Evolutionary conservation across 169 alveolate genomes (phyloP), one percentile per base, ranked within the genome.

Genomic region (Besnoitia besnoiti): DNA sequence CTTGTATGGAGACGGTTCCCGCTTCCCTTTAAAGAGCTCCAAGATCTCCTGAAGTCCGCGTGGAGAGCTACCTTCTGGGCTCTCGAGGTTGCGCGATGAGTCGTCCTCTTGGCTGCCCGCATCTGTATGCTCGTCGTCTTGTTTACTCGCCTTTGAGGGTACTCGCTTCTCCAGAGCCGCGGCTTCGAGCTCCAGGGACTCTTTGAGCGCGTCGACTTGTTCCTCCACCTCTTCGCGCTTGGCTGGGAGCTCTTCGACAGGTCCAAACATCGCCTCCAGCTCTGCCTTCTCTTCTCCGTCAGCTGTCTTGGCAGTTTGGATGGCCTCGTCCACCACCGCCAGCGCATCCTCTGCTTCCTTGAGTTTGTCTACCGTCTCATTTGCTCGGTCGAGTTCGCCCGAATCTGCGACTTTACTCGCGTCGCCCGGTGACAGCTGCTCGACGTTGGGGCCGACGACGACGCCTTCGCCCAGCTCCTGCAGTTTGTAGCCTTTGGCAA

Each of bases 1-100:
- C 44, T 90, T 90, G 0, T 40, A 84, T 3, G 93, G 93, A 0
- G 82, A 73, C 47, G 84, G 89, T 30, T 90, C 93, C 16, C 84
- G 51, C 77, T 90, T 90, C 3, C 46, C 76, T 49, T 90, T 84
- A 42, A 90, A 77, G 84, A 80, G 51, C 30, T 77, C 89, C 82
- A 77, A 30, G 16, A 90, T 12, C n/a, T 39, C 80, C 0, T 77
- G 89, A 10, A 90, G 88, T 0, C 93, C 35, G 5, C 93, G n/a
- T 5, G 37, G 37, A 40, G 44, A 14, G 12, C 82, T 37, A 0
- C 42, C 62, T 47, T 33, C 50, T 55, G 24, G 67, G 3, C 30
- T 55, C 67, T 55, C 30, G 33, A 16, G 12, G 5, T 55, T 21
- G 30, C n/a, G 12, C 67, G 67, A 19, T n/a, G 24, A 5, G 12